Conservation (phyloP, 2,329 filamentous ascomycete genomes). For the Esteya vermicola region DNA sequence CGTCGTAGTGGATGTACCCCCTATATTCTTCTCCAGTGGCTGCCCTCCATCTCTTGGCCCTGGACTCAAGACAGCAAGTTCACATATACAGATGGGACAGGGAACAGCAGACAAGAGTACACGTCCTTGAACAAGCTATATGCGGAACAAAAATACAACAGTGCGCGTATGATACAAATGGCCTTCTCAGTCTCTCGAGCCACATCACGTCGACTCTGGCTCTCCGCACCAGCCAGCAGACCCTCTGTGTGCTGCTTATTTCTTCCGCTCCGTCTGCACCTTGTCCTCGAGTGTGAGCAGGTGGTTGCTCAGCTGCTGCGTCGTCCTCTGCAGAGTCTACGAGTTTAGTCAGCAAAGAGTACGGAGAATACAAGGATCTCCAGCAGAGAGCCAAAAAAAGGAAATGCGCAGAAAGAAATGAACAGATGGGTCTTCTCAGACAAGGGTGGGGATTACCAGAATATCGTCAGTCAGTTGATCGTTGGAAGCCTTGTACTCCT, state of each 20-base stretch:
- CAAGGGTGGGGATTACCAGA: too few species aligned
- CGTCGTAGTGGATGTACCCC: too few species aligned
- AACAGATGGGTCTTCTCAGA: too few species aligned
- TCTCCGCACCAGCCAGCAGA: neutral
- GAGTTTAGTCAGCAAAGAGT: too few species aligned
- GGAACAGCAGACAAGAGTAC: too few species aligned
- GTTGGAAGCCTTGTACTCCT: conserved; percentile 89
- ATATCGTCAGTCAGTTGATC: conserved; percentile 91
- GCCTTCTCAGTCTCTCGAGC: too few species aligned
- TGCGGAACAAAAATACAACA: neutral
- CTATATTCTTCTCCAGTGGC: too few species aligned
- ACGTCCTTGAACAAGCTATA: neutral
- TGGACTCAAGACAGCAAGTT: too few species aligned
- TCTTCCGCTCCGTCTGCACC: conserved; percentile 52
- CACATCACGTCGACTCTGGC: too few species aligned
- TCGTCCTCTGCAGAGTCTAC: conserved; percentile 75
- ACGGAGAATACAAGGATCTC: too few species aligned
- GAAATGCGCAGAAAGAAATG: conserved; percentile 25
- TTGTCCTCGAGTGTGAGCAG: conserved; percentile 71
- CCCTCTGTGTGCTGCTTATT: conserved; percentile 35
- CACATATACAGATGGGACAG: too few species aligned
- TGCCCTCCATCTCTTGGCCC: too few species aligned
- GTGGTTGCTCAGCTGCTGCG: conserved; percentile 74
- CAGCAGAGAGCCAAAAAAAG: neutral
- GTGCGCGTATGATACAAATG: neutral